Conservation (phyloP, 2,329 filamentous ascomycete species). For the Fusarium penzigii region DNA sequence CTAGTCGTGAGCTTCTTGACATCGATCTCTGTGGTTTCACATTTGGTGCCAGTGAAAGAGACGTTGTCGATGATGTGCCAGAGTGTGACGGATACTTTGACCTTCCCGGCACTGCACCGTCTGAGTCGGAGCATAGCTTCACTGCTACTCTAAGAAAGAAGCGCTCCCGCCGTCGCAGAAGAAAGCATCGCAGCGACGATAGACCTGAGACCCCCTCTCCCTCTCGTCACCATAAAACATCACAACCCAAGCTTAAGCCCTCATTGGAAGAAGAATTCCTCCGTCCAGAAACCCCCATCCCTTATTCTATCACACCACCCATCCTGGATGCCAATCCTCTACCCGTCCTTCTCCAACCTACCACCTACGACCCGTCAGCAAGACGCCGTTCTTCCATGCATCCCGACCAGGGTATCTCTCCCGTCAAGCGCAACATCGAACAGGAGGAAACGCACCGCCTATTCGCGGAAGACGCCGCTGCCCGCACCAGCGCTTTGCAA, state of each 20-base stretch:
- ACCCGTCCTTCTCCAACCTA: constrained; percentile 57
- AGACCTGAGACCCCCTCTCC: constrained; percentile 20
- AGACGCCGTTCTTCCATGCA: constrained; percentile 14
- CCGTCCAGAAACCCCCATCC: constrained; percentile 31
- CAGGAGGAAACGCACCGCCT: constrained; percentile 57
- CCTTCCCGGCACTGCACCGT: constrained; percentile 1
- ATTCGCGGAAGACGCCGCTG: constrained; percentile 58
- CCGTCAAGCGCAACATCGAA: constrained; percentile 59
- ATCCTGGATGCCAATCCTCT: constrained; percentile 50
- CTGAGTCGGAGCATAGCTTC: constrained; percentile 36
- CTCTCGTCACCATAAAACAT: constrained; percentile 24
- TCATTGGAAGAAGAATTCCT: constrained; percentile 28
- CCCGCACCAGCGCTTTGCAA: constrained; percentile 55
- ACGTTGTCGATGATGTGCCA: constrained; percentile 32
- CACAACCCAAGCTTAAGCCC: constrained; percentile 24
- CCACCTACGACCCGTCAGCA: constrained; percentile 52
- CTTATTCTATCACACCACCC: constrained; percentile 48
- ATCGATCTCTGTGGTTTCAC: constrained; percentile 41
- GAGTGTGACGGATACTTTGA: constrained; percentile 7
- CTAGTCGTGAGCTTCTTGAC: constrained; percentile 48
- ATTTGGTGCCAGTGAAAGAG: constrained; percentile 37
- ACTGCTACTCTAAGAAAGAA: constrained; percentile 53
- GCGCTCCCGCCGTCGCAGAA: constrained; percentile 38
- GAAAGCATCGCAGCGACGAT: constrained; percentile 36
- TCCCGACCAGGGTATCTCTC: constrained; percentile 50